These are phyloP conservation scores for Globisporangium sylvaticum DNA, from an alignment of 352 stramenopile species.

Conservation along the genomic window DNA sequence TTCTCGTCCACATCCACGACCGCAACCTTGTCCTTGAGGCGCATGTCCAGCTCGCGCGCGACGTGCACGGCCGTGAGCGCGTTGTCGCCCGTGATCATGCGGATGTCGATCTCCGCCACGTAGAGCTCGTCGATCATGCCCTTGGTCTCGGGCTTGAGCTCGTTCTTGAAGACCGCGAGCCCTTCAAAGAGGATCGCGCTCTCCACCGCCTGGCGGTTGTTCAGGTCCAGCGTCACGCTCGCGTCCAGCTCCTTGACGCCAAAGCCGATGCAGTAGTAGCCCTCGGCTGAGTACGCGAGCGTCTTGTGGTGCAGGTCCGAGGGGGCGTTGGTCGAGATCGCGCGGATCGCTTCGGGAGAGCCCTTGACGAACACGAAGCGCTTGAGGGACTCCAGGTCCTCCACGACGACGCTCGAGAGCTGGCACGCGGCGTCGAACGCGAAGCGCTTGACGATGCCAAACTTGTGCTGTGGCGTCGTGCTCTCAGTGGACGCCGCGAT, in stretches of 20 bases:
- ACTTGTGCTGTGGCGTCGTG: conserved; percentile 19
- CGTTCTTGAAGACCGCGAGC: conserved; percentile 82
- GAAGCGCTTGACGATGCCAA: conserved; percentile 45
- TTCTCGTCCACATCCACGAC: conserved; percentile 35
- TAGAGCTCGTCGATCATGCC: conserved; percentile 65
- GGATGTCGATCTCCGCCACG: conserved; percentile 29
- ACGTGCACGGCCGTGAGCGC: conserved; percentile 12
- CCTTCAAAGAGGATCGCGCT: conserved; percentile 53
- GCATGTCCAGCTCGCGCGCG: conserved; percentile 37
- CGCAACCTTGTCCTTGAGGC: conserved; percentile 30
- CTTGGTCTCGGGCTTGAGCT: conserved; percentile 65
- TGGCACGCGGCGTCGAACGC: conserved; percentile 46
- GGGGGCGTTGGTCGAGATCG: conserved; percentile 6
- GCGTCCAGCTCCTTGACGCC: conserved; percentile 27
- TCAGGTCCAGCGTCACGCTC: conserved; percentile 9
- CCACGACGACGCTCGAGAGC: conserved; percentile 42
- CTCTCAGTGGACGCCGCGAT: conserved; percentile 14
- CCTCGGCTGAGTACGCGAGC: conserved; percentile 32
- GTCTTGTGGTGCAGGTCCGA: conserved; percentile 27
- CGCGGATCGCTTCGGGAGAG: conserved; percentile 25
- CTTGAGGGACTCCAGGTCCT: conserved; percentile 31
- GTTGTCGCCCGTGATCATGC: conserved; percentile 6
- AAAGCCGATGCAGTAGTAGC: conserved; percentile 64
- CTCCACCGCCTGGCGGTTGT: conserved; percentile 46
- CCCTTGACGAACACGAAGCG: conserved; percentile 48